A percentile compares a stretch with the other conserved stretches of the same genome.
These are phyloP conservation scores for Coniferiporia weirii DNA, from an alignment of 1,284 basidiomycete species.

Conservation along the genomic window DNA sequence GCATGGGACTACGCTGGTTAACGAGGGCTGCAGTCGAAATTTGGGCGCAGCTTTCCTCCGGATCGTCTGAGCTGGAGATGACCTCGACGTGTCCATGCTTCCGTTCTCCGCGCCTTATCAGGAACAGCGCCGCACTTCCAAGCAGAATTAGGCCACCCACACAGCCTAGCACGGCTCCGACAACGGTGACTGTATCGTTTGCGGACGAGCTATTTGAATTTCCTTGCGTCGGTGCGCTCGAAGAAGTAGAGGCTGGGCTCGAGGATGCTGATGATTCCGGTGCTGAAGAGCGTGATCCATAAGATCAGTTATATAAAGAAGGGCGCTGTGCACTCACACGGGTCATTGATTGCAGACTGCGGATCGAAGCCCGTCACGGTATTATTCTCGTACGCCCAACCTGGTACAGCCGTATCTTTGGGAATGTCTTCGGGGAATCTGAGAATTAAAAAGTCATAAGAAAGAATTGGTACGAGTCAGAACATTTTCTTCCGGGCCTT, in stretches of 20 bases:
- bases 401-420: constrained; percentile 16
- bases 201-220: not conserved
- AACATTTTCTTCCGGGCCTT: not conserved
- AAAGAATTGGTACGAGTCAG: not conserved
- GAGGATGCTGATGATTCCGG: not conserved
- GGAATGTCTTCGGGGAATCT: constrained; percentile 20
- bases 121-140: not conserved
- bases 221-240: not conserved
- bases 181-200: not conserved
- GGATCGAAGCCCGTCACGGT: not conserved
- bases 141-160: not conserved
- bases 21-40: not conserved
- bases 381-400: constrained; percentile 19
- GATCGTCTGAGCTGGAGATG: not conserved
- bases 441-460: not conserved
- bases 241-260: not conserved
- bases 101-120: not conserved
- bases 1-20: not conserved
- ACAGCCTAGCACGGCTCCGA: not conserved
- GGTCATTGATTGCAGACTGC: not conserved
- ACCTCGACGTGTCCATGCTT: not conserved
- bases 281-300: not conserved
- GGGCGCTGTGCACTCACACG: not conserved
- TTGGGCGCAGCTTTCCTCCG: not conserved
- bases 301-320: not conserved